Percentiles rank a stretch among this genome's conserved stretches.
These are phyloP conservation scores for Leccinum variicolor DNA, from an alignment of 768 basidiomycete genomes.

Conservation along the genomic window DNA sequence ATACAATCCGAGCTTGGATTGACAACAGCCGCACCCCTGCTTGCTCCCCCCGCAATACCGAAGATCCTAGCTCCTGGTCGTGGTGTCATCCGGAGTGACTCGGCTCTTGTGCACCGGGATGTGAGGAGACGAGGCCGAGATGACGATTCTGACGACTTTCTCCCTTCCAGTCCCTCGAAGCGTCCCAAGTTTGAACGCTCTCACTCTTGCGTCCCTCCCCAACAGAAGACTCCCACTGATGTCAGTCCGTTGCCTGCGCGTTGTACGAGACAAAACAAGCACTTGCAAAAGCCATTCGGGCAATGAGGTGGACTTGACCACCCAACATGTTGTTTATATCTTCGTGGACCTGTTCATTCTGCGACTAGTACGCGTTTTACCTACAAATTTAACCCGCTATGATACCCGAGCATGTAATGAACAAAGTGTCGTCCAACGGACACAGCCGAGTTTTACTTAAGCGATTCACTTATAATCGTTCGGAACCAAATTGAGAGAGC, in stretches of 20 bases:
- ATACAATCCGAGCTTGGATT: neutral
- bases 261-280: neutral
- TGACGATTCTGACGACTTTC: neutral
- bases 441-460: too few relatives aligned
- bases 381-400: too few relatives aligned
- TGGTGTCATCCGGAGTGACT: neutral
- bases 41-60: neutral
- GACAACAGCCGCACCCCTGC: neutral
- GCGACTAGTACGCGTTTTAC: too few relatives aligned
- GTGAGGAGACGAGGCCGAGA: neutral
- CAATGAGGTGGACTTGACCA: too few relatives aligned
- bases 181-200: neutral
- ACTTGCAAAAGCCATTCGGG: too few relatives aligned
- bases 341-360: too few relatives aligned
- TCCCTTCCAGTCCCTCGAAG: neutral
- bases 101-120: neutral
- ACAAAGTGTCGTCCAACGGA: too few relatives aligned
- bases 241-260: neutral
- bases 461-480: too few relatives aligned
- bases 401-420: too few relatives aligned
- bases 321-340: too few relatives aligned
- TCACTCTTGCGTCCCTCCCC: neutral
- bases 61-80: neutral
- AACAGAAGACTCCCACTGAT: too few relatives aligned
- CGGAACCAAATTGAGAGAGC: neutral